Conservation (phyloP, 2,329 filamentous ascomycete species). For the Xylaria sp. region DNA sequence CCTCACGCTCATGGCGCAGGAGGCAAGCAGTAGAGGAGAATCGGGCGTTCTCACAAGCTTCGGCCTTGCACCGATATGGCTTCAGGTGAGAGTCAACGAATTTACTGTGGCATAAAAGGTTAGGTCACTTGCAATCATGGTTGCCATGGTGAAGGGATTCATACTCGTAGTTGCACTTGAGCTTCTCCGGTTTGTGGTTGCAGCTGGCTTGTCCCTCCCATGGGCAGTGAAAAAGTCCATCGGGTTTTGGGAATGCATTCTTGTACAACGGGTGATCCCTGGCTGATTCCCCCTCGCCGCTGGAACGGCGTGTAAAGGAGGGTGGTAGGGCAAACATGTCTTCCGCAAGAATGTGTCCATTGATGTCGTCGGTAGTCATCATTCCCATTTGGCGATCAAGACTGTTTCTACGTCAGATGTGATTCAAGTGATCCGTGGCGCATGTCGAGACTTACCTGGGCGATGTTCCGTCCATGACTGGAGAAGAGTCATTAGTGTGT, state of each 20-base stretch:
- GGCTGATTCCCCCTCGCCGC: constrained; percentile 67
- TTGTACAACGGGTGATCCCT: constrained; percentile 78
- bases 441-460: constrained; percentile 61
- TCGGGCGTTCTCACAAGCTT: constrained; percentile 82
- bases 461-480: constrained; percentile 62
- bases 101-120: constrained; percentile 71
- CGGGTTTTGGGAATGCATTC: constrained; percentile 69
- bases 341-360: constrained; percentile 52
- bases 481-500: constrained; percentile 62
- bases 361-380: constrained; percentile 54
- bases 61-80: constrained; percentile 93
- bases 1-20: constrained; percentile 93
- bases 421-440: constrained; percentile 34
- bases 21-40: constrained; percentile 97
- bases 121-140: constrained; percentile 27
- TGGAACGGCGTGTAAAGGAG: constrained; percentile 61
- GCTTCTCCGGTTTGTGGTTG: constrained; percentile 91
- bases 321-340: constrained; percentile 55
- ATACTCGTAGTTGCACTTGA: constrained; percentile 99
- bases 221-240: constrained; percentile 94
- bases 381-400: constrained; percentile 55
- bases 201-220: constrained; percentile 78
- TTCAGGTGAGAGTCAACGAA: constrained; percentile 97
- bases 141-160: constrained; percentile 50
- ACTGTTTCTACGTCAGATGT: constrained; percentile 52